phyloP scores from a whole-genome alignment of 495 filamentous ascomycete species.

The Annulohypoxylon stygium region DNA sequence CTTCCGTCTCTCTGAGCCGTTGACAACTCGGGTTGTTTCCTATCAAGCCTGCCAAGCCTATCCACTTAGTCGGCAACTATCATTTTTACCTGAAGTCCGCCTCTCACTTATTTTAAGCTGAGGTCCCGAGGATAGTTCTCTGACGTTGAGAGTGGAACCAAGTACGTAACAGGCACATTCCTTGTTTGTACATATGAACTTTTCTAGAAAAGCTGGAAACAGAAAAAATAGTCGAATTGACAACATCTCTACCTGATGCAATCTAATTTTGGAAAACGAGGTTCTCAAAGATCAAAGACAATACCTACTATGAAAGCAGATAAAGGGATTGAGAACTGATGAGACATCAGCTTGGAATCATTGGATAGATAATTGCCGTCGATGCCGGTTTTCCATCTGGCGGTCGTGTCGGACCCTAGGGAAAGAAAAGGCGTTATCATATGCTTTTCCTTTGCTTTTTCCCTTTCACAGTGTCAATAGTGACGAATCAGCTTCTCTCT shows the following conservation, averaged over 20 bases:
- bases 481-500: conserved; percentile 30
- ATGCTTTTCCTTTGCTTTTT: conserved; percentile 40
- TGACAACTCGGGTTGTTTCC: conserved; percentile 7
- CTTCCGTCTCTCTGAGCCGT: conserved; percentile 16
- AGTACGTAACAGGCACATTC: conserved; percentile 13
- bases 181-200: conserved; percentile 6
- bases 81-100: conserved; percentile 29
- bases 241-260: conserved; percentile 2
- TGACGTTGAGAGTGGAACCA: conserved; percentile 44
- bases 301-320: neutral
- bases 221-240: neutral
- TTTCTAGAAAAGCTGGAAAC: neutral
- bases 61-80: conserved; percentile 45
- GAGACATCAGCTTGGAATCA: neutral
- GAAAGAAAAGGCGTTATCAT: conserved; percentile 39
- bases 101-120: conserved; percentile 22
- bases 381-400: conserved; percentile 22
- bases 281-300: neutral
- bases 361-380: conserved; percentile 29
- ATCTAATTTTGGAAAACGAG: conserved; percentile 12
- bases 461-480: conserved; percentile 37
- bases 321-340: conserved; percentile 10
- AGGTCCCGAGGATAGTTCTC: conserved; percentile 14
- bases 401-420: conserved; percentile 29
- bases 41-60: conserved; percentile 9